Evolutionary conservation across 441 rosid species (phyloP).

Genomic region (Aquilaria agallochum): DNA sequence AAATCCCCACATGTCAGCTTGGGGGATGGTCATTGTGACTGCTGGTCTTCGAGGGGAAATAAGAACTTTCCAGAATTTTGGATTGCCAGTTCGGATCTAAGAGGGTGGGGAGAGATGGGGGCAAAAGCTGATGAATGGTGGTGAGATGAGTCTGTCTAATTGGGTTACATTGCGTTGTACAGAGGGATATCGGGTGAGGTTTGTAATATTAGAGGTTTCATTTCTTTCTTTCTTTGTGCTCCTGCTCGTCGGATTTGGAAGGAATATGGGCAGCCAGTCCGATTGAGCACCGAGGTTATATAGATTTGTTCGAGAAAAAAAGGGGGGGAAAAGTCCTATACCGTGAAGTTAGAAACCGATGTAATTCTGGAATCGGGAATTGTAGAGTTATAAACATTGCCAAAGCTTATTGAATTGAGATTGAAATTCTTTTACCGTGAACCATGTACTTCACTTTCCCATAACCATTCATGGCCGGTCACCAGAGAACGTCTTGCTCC

Average conservation of each 20-base stretch:
- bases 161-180: constrained; percentile 38
- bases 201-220: constrained; percentile 48
- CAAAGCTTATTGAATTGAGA: constrained; percentile 43
- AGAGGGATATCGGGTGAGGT: constrained; percentile 51
- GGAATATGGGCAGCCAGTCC: constrained; percentile 20
- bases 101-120: not conserved
- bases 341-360: constrained; percentile 36
- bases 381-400: constrained; percentile 57
- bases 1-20: constrained; percentile 58
- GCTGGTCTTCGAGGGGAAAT: constrained; percentile 90
- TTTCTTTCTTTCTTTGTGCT: constrained; percentile 33
- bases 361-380: constrained; percentile 38
- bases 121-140: constrained; percentile 7
- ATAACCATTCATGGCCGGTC: not conserved
- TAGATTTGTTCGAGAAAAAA: constrained; percentile 36
- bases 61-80: constrained; percentile 85
- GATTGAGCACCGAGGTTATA: constrained; percentile 37
- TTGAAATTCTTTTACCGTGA: constrained; percentile 47
- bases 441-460: too few relatives aligned
- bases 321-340: constrained; percentile 22
- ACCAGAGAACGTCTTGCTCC: constrained; percentile 2
- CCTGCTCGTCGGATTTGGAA: constrained; percentile 34
- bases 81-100: constrained; percentile 74
- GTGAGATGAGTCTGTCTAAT: constrained; percentile 11
- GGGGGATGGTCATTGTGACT: constrained; percentile 93